Evolutionary conservation across 2,329 filamentous ascomycete genomes (phyloP).

Genomic region (Colletotrichum incanum): DNA sequence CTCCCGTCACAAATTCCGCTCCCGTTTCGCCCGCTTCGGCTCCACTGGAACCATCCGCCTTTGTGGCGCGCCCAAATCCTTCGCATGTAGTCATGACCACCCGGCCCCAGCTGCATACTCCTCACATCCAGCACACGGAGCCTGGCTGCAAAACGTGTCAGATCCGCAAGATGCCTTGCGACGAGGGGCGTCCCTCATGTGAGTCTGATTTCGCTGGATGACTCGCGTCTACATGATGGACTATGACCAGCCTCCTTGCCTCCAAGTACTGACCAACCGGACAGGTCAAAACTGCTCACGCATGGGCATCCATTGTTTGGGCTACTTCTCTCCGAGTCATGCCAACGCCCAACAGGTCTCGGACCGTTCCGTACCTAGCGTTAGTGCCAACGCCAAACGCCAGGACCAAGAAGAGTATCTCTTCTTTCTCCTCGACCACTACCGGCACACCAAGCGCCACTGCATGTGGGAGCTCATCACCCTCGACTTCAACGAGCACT

Average conservation of each 20-base stretch:
- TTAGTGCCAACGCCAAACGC: conserved; percentile 37
- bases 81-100: conserved; percentile 42
- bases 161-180: conserved; percentile 42
- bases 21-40: conserved; percentile 19
- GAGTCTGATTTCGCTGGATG: conserved; percentile 2
- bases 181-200: conserved; percentile 40
- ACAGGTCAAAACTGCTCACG: conserved; percentile 39
- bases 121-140: conserved; percentile 27
- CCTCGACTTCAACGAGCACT: conserved; percentile 41
- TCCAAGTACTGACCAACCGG: conserved; percentile 17
- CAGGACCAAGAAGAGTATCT: conserved; percentile 42
- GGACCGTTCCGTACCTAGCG: conserved; percentile 39
- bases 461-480: conserved; percentile 43
- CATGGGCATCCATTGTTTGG: conserved; percentile 42
- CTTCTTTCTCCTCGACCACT: conserved; percentile 40
- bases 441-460: conserved; percentile 41
- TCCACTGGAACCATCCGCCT: conserved; percentile 16
- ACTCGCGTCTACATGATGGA: background rate
- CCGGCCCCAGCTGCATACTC: conserved; percentile 31
- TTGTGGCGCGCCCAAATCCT: conserved; percentile 36
- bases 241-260: background rate
- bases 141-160: conserved; percentile 42
- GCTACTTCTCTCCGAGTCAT: conserved; percentile 41
- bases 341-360: conserved; percentile 24
- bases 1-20: conserved; percentile 1